Evolutionary conservation across 495 filamentous ascomycete species (phyloP), one percentile per base, ranked within the genome.

Genomic region (Neurospora sp.): DNA sequence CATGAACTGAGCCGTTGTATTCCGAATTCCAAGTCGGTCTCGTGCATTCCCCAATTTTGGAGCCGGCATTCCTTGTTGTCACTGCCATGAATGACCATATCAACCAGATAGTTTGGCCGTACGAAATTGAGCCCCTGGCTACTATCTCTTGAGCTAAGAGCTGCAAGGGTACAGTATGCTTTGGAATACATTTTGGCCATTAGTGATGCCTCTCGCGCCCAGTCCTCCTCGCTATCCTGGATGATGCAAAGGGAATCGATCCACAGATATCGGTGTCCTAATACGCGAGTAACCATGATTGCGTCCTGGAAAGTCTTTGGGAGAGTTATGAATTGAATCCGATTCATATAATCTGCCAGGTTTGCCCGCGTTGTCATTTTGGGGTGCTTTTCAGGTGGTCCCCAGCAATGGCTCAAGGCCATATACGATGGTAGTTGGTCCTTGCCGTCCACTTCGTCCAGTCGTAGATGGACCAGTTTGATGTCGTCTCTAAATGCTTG

Each of bases 221-320:
- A 81, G 70, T 82, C 80, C 6, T 48, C 69, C n/a, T 14, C 22
- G 39, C 70, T 45, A 16, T 77, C 74, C 61, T 84, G 82, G 17
- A 82, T 79, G 20, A 83, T 84, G 68, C 79, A 82, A 6, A 82
- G 53, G 20, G 74, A 74, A 69, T 82, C 81, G 31, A 83, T 81
- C 81, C 81, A 82, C 14, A 83, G 71, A 69, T 80, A 80, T 3
- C 70, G 69, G 8, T 80, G 42, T 4, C 71, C 73, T 14, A 82
- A 59, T 1, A 40, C 48, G 1, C 75, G 73, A 2, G 77, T 73
- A 16, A 79, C 44, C 0, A 31, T 69, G 39, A 79, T 44, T 16
- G 79, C 76, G 53, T 81, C 71, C 9, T 76, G 72, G 70, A 79
- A 80, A 41, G 73, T 79, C 38, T 45, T 72, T 4, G 79, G 75